Evolutionary conservation across 768 basidiomycete species (phyloP).

Genomic region (Leccinum pellstonianum): DNA sequence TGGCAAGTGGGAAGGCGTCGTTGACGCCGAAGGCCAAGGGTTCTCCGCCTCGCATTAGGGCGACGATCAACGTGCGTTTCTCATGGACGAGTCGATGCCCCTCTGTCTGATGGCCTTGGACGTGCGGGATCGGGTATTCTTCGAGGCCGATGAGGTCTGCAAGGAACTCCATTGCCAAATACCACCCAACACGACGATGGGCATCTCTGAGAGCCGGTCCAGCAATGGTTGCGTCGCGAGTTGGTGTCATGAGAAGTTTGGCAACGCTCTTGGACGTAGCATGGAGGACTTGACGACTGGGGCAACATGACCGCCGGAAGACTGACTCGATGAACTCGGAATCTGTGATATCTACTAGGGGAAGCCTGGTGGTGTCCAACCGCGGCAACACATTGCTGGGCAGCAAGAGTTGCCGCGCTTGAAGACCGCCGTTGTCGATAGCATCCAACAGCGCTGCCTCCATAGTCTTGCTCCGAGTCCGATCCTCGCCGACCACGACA

Average conservation of each 20-base stretch:
- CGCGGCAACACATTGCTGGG: conserved; percentile 13
- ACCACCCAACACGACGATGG: conserved; percentile 18
- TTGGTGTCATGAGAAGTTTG: conserved; percentile 16
- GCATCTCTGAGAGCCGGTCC: conserved; percentile 17
- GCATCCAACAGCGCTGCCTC: conserved; percentile 12
- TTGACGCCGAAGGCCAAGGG: conserved; percentile 15
- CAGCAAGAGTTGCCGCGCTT: conserved; percentile 14
- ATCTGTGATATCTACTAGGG: conserved; percentile 16
- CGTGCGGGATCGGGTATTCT: conserved; percentile 15
- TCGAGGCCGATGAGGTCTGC: conserved; percentile 17
- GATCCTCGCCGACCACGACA: conserved; percentile 15
- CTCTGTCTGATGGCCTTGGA: conserved; percentile 16
- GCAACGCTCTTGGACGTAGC: conserved; percentile 14
- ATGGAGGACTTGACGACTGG: conserved; percentile 13
- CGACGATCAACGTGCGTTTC: conserved; percentile 15
- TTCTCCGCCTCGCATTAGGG: conserved; percentile 18
- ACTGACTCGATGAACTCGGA: conserved; percentile 15
- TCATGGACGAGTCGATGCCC: conserved; percentile 15
- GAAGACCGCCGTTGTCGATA: conserved; percentile 14
- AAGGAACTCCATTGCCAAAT: conserved; percentile 18
- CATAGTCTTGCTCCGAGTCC: conserved; percentile 14
- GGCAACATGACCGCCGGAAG: conserved; percentile 12
- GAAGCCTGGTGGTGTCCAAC: conserved; percentile 17
- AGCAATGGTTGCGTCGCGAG: conserved; percentile 15
- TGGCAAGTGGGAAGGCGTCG: conserved; percentile 16